phyloP scores from a whole-genome alignment of 2,329 filamentous ascomycete genomes.

The Amylocarpus encephaloides region DNA sequence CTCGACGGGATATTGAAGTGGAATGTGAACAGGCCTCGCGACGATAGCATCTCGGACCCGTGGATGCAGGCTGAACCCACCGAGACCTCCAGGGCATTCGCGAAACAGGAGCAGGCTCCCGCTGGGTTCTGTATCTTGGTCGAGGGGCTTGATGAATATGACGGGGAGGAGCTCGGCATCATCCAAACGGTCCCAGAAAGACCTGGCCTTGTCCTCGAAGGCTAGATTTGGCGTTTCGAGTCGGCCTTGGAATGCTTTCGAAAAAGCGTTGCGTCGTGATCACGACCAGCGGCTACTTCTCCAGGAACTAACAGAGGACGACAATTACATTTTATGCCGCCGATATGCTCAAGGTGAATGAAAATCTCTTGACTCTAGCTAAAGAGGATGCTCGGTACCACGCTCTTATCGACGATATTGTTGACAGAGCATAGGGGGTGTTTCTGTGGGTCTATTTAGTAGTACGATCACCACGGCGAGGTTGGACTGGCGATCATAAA shows the following conservation, averaged over 20 bases:
- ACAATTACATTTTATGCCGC: slow-evolving; percentile 5
- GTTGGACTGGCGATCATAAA: slow-evolving; percentile 4
- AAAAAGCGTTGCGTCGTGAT: slow-evolving; percentile 22
- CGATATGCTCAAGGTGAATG: too few relatives aligned
- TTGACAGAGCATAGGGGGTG: slow-evolving; percentile 11
- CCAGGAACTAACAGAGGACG: slow-evolving; percentile 7
- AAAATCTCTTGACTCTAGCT: background rate
- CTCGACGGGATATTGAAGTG: background rate
- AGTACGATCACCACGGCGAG: background rate
- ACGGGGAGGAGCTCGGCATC: background rate
- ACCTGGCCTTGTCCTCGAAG: background rate
- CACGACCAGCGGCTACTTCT: slow-evolving; percentile 17
- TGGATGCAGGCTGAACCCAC: background rate
- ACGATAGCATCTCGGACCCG: background rate
- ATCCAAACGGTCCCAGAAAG: background rate
- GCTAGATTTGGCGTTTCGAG: slow-evolving; percentile 28
- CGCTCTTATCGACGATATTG: slow-evolving; percentile 2
- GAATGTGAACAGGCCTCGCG: too few relatives aligned
- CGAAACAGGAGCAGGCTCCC: background rate
- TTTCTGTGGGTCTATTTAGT: slow-evolving; percentile 21
- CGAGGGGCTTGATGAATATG: background rate
- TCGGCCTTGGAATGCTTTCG: slow-evolving; percentile 29
- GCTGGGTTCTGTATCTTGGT: background rate
- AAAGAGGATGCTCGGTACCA: background rate
- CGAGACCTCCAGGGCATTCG: background rate